These are phyloP conservation scores for Artomyces pyxidatus DNA, from an alignment of 768 basidiomycete species.

Conservation along the genomic window DNA sequence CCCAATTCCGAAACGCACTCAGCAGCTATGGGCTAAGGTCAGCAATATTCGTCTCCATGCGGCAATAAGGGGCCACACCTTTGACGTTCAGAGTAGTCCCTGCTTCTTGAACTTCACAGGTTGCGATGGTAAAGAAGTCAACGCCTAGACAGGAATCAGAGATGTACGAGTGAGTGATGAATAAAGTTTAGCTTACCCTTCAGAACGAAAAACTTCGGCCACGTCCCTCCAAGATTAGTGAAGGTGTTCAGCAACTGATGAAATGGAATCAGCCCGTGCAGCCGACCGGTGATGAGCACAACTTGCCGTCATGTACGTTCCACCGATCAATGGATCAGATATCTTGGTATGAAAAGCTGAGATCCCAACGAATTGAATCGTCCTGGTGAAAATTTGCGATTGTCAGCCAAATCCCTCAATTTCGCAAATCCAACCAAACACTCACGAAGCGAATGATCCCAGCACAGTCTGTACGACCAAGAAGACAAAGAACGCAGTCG, in stretches of 20 bases:
- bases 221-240: constrained; percentile 94
- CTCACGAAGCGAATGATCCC: constrained; percentile 80
- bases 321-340: constrained; percentile 94
- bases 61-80: constrained; percentile 32
- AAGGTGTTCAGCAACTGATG: constrained; percentile 87
- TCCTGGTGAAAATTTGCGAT: constrained; percentile 38
- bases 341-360: constrained; percentile 98
- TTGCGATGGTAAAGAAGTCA: constrained; percentile 80
- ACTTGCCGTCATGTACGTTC: constrained; percentile 97
- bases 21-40: constrained; percentile 36
- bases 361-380: constrained; percentile 98
- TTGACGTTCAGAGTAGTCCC: constrained; percentile 41
- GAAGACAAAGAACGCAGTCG: constrained; percentile 69
- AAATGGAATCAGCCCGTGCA: not conserved
- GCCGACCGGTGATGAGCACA: not conserved
- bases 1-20: constrained; percentile 95
- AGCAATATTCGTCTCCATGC: not conserved
- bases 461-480: constrained; percentile 77
- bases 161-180: not conserved
- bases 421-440: not conserved
- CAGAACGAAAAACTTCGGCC: constrained; percentile 96
- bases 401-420: not conserved
- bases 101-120: constrained; percentile 64
- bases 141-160: constrained; percentile 45
- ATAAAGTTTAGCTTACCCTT: constrained; percentile 43